Percentiles rank a stretch among this genome's conserved stretches.
Conservation (phyloP, 306 rosid genomes). For the Herpetospermum pedunculosum region DNA sequence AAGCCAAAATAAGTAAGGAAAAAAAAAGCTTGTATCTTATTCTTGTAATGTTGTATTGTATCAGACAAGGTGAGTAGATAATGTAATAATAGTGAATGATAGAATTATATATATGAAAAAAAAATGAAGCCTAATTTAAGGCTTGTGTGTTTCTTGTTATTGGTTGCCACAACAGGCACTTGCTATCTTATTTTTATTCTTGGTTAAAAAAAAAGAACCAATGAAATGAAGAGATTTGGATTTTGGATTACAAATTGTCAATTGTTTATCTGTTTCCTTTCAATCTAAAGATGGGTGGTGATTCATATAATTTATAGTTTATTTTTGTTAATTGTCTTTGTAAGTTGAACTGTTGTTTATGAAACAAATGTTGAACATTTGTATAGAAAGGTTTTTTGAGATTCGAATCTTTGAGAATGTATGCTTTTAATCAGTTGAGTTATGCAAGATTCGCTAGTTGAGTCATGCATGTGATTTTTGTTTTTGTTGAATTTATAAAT, state of each 20-base stretch:
- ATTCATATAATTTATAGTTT: too few relatives aligned
- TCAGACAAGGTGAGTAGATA: constrained; percentile 19
- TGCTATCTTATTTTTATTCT: not conserved
- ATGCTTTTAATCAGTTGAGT: too few relatives aligned
- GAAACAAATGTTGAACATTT: too few relatives aligned
- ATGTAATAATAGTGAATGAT: constrained; percentile 5
- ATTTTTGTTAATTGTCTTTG: too few relatives aligned
- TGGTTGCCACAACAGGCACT: not conserved
- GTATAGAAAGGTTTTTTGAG: too few relatives aligned
- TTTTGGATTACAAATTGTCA: not conserved
- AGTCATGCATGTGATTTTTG: too few relatives aligned
- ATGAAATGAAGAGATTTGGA: not conserved
- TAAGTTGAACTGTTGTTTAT: too few relatives aligned
- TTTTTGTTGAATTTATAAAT: too few relatives aligned
- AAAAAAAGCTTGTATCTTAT: not conserved
- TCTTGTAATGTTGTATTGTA: constrained; percentile 17
- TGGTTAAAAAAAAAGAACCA: not conserved
- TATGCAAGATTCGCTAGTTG: too few relatives aligned
- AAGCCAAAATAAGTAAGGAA: constrained; percentile 2
- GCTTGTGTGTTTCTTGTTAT: not conserved
- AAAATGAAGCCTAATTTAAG: not conserved
- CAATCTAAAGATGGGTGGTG: not conserved
- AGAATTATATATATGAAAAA: not conserved
- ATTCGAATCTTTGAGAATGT: too few relatives aligned
- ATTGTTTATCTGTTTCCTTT: not conserved